Evolutionary conservation across 768 basidiomycete species (phyloP).

Genomic region (Ramaria rubella): DNA sequence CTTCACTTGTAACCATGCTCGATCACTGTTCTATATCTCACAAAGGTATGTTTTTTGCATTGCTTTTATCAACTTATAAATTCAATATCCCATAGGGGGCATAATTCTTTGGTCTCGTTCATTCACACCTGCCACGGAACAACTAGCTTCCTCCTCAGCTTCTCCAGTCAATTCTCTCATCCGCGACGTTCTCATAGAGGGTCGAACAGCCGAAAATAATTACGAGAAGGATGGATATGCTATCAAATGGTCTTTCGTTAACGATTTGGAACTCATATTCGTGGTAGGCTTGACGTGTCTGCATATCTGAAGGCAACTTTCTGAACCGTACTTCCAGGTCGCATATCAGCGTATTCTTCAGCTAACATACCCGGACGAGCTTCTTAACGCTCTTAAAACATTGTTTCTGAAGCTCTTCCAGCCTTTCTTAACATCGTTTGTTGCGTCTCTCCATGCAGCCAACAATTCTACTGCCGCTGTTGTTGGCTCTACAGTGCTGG

Average conservation of each 20-base stretch:
- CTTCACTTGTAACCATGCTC: slow-evolving; percentile 48
- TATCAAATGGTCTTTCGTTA: slow-evolving; percentile 90
- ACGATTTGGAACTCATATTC: slow-evolving; percentile 94
- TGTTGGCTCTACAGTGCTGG: slow-evolving; percentile 42
- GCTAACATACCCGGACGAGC: slow-evolving; percentile 86
- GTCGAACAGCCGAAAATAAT: slow-evolving; percentile 69
- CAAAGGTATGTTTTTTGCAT: slow-evolving; percentile 50
- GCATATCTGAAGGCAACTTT: not conserved
- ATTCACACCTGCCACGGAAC: slow-evolving; percentile 80
- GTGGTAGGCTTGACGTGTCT: slow-evolving; percentile 53
- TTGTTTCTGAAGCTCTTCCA: slow-evolving; percentile 85
- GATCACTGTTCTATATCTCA: slow-evolving; percentile 96
- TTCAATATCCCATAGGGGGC: slow-evolving; percentile 50
- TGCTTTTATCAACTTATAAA: not conserved
- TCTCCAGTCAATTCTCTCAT: slow-evolving; percentile 87
- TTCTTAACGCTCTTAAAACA: slow-evolving; percentile 71
- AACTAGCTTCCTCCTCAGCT: slow-evolving; percentile 59
- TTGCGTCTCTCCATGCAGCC: slow-evolving; percentile 71
- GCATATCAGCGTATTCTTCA: slow-evolving; percentile 96
- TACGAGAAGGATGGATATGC: slow-evolving; percentile 95
- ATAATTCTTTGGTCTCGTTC: slow-evolving; percentile 92
- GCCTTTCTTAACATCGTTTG: slow-evolving; percentile 76
- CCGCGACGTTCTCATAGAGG: slow-evolving; percentile 87
- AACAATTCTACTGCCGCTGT: slow-evolving; percentile 31
- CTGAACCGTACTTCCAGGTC: slow-evolving; percentile 45